These are phyloP conservation scores for Solanum okadae DNA, from an alignment of 257 asterid species.

Conservation along the genomic window DNA sequence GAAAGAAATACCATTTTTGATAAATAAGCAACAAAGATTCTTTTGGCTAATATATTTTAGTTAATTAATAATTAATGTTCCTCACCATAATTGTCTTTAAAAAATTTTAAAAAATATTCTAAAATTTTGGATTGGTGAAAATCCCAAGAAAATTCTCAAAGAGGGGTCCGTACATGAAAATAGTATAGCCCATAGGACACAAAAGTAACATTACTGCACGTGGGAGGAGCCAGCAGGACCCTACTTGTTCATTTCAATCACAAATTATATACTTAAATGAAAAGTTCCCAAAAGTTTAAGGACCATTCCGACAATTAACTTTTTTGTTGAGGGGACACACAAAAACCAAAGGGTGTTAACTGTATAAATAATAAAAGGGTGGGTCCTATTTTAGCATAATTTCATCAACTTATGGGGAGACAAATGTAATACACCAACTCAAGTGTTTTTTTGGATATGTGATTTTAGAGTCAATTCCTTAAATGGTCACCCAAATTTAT, in stretches of 20 bases:
- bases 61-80: conserved; percentile 8
- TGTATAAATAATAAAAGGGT: background rate
- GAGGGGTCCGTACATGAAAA: conserved; percentile 34
- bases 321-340: background rate
- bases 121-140: conserved; percentile 5
- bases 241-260: conserved; percentile 8
- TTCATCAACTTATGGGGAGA: background rate
- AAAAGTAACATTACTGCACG: conserved; percentile 44
- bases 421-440: background rate
- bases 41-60: conserved; percentile 12
- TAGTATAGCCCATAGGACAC: conserved; percentile 8
- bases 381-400: background rate
- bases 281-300: background rate
- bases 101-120: background rate
- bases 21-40: conserved; percentile 40
- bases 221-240: conserved; percentile 41
- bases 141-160: conserved; percentile 41
- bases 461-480: too few species aligned
- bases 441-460: background rate
- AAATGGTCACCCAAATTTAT: too few species aligned
- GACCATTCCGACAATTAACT: background rate
- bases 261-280: background rate
- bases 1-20: conserved; percentile 15
- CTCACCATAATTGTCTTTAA: conserved; percentile 12
- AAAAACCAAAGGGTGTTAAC: background rate